Base-by-base conservation (phyloP, 2,329 filamentous ascomycete genomes). In the Cordyceps pruinosa region DNA sequence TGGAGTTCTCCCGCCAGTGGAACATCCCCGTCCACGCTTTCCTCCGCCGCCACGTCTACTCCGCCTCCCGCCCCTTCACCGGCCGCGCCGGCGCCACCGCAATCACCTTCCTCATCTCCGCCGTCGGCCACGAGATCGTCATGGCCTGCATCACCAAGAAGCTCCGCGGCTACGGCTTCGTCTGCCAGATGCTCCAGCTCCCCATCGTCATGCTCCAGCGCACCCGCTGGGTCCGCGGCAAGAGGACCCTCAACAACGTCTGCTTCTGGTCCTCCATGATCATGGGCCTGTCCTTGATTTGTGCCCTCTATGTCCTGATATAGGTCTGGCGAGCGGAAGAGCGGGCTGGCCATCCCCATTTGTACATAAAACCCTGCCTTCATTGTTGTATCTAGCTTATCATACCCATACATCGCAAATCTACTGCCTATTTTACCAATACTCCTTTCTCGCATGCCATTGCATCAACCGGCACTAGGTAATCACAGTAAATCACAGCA, bases 71-170 rank as follows among this genome's bases (percentile, higher is more conserved):
- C 10, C 84, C 86, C 13, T 85, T 87, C 64, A 86, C 95, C 65
- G 92, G 90, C 21, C 84, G 86, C 58, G 79, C 82, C 17, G 78
- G 87, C 57, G 92, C 94, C 26, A 97, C 92, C 26, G 75, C 91
- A 60, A 89, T 96, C 63, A 97, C 94, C 0, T 97, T 99, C 68
- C 74, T 97, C 58, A 88, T 97, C 66, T 92, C 87, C 59, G 90
- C 94, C 35, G 69, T 96, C 23, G 91, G 90, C 17, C 94, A 97
- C 69, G 94, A 99, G 72, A 81, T 99, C 58, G 89, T 99, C 66
- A 96, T 99, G 89, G 91, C 89, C 8, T 97, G 93, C 71, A 97
- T 99, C 69, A 97, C 92, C 26, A 93, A 97, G 78, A 97, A 99
- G 76, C 78, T 97, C 46, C 79, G 94, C 37, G 94, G 94, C 13